These are phyloP conservation scores for Favolaschia claudopus DNA, from an alignment of 768 basidiomycete genomes.

Conservation along the genomic window DNA sequence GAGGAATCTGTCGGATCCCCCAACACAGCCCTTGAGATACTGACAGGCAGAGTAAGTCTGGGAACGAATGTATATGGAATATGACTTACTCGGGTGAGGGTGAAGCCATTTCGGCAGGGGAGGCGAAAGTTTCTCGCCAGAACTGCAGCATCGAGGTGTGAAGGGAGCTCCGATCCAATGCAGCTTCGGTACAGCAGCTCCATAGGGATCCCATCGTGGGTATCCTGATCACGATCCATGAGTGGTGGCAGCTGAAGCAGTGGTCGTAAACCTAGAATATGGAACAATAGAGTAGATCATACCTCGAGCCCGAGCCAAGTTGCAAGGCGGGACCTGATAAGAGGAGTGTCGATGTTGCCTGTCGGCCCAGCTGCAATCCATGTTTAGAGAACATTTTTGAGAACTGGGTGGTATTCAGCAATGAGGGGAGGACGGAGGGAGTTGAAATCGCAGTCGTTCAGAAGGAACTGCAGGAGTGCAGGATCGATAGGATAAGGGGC, in stretches of 20 bases:
- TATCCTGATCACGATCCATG: neutral
- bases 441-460: neutral
- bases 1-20: neutral
- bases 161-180: neutral
- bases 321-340: neutral
- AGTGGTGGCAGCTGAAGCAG: neutral
- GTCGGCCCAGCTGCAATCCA: neutral
- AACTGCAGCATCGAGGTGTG: neutral
- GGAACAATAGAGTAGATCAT: neutral
- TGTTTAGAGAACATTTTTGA: neutral
- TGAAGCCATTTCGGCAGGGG: slow-evolving; percentile 1
- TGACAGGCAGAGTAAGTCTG: no score
- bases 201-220: neutral
- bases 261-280: neutral
- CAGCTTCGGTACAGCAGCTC: neutral
- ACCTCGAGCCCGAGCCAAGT: neutral
- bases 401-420: neutral
- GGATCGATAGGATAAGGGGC: neutral
- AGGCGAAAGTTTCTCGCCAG: neutral
- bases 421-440: neutral
- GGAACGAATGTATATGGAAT: no score
- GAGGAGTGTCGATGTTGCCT: neutral
- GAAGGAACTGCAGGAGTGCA: neutral
- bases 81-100: neutral
- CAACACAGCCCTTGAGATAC: neutral